These are phyloP conservation scores for Mucor piriformis DNA, from an alignment of 371 early-diverging fungal species.

Conservation along the genomic window DNA sequence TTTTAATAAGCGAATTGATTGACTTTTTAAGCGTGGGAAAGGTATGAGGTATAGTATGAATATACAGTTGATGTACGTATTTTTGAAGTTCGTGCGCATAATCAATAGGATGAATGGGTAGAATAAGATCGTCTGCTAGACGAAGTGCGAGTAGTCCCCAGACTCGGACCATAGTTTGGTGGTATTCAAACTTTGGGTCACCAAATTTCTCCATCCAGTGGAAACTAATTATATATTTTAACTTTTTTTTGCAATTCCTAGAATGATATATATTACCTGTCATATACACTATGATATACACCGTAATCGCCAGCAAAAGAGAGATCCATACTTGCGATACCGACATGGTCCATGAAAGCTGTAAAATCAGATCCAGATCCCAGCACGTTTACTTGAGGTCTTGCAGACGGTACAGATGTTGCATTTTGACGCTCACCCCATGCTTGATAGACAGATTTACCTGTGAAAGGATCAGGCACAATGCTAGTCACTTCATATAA, in stretches of 20 bases:
- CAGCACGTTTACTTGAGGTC: slow-evolving; percentile 36
- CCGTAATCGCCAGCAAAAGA: slow-evolving; percentile 58
- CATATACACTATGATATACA: slow-evolving; percentile 70
- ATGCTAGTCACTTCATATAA: slow-evolving; percentile 56
- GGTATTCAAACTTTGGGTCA: slow-evolving; percentile 65
- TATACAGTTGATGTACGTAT: slow-evolving; percentile 20
- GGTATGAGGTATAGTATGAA: slow-evolving; percentile 18
- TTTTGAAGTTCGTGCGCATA: slow-evolving; percentile 34
- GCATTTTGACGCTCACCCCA: slow-evolving; percentile 33
- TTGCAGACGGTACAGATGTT: slow-evolving; percentile 5
- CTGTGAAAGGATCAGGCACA: slow-evolving; percentile 53
- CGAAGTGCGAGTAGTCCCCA: slow-evolving; percentile 49
- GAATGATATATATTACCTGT: slow-evolving; percentile 22
- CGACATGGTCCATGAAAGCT: slow-evolving; percentile 64
- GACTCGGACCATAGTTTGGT: slow-evolving; percentile 52
- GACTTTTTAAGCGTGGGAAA: slow-evolving; percentile 27
- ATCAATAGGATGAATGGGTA: slow-evolving; percentile 43
- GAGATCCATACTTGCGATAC: slow-evolving; percentile 60
- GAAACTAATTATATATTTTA: neutral
- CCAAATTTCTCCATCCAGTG: slow-evolving; percentile 60
- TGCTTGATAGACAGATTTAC: slow-evolving; percentile 55
- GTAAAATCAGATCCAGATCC: slow-evolving; percentile 67
- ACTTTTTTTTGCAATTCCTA: neutral
- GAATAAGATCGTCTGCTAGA: slow-evolving; percentile 39
- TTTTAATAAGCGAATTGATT: slow-evolving; percentile 11